These are phyloP conservation scores for Spinacia oleracea DNA, from an alignment of 179 eudicot species.

Conservation along the genomic window DNA sequence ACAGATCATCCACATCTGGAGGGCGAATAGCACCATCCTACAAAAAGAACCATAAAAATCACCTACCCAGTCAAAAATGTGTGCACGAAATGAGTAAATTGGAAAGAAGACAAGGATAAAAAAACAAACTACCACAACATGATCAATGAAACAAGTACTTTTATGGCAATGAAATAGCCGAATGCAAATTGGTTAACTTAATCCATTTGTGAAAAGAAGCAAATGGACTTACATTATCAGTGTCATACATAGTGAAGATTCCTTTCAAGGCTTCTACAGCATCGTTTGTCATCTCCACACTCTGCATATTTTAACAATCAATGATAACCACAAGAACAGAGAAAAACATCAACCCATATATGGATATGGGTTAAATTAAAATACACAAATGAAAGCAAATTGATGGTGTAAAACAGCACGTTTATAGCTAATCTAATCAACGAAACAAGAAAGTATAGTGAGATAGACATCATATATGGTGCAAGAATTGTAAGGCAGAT, in stretches of 20 bases:
- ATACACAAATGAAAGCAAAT: not conserved
- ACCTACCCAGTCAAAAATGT: not conserved
- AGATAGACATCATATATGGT: not conserved
- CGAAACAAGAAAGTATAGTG: not conserved
- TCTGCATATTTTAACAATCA: constrained; percentile 40
- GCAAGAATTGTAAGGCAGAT: not conserved
- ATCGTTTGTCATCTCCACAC: constrained; percentile 84
- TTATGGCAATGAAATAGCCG: not conserved
- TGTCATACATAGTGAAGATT: constrained; percentile 63
- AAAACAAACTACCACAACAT: not conserved
- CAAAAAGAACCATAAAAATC: not conserved
- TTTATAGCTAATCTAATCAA: not conserved
- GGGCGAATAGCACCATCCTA: constrained; percentile 76
- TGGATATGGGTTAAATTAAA: not conserved
- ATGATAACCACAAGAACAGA: constrained; percentile 4
- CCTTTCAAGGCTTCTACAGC: constrained; percentile 76
- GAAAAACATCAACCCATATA: not conserved
- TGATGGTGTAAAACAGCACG: not conserved
- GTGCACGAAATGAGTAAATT: not conserved
- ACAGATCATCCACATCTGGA: constrained; percentile 75
- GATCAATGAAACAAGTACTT: not conserved
- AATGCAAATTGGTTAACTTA: not conserved
- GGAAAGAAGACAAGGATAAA: not conserved
- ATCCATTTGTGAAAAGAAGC: not conserved
- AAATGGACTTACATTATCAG: constrained; percentile 58